phyloP scores from a whole-genome alignment of 306 rosid species.

The Quercus rubra region DNA sequence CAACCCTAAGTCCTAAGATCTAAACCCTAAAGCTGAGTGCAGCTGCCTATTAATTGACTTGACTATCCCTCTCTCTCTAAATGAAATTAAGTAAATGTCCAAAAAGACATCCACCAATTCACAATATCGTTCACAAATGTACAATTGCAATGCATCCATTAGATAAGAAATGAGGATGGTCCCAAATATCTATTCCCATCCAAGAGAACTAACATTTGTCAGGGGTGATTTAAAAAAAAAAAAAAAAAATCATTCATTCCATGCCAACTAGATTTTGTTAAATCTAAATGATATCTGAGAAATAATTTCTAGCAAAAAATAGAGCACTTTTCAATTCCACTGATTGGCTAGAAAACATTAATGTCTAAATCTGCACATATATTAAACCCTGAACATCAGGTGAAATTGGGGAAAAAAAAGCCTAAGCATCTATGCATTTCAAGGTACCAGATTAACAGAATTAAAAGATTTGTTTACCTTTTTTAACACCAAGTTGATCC shows the following conservation, averaged over 20 bases:
- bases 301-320: not conserved
- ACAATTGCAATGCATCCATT: not conserved
- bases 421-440: not conserved
- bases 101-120: not conserved
- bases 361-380: no score
- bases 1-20: not conserved
- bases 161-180: not conserved
- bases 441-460: not conserved
- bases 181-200: not conserved
- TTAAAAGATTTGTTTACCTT: slow-evolving; percentile 42
- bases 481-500: slow-evolving; percentile 89
- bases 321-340: not conserved
- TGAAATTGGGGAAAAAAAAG: not conserved
- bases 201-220: not conserved
- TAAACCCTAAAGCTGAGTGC: not conserved
- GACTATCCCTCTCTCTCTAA: not conserved
- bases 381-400: not conserved
- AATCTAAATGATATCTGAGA: not conserved
- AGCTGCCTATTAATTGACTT: not conserved
- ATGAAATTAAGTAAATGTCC: not conserved
- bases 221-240: not conserved
- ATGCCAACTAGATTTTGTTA: not conserved
- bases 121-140: not conserved
- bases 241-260: not conserved
- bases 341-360: not conserved